Conservation (phyloP, 179 eudicot species). For the Beta macrorhiza region DNA sequence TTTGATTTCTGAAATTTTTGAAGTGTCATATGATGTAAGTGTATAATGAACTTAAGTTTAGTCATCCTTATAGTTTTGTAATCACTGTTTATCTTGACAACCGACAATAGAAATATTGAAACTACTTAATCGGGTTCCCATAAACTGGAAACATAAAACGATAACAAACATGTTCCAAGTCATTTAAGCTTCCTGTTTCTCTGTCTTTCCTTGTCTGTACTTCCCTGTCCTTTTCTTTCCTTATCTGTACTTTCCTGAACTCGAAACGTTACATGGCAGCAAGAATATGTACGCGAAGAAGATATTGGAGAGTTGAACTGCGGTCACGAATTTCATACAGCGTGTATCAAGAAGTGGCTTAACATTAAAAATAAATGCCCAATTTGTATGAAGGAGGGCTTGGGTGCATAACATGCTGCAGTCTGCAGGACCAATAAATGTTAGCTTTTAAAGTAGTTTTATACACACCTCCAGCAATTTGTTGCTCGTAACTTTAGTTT, state of each 20-base stretch:
- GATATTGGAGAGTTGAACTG: constrained; percentile 23
- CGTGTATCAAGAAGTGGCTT: constrained; percentile 27
- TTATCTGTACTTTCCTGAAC: background rate
- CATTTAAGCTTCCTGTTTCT: too few species aligned
- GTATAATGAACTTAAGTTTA: too few species aligned
- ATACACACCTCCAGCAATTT: background rate
- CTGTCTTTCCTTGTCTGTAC: background rate
- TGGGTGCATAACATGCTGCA: background rate
- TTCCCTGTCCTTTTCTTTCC: background rate
- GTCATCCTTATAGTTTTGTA: too few species aligned
- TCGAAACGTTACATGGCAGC: constrained; percentile 13
- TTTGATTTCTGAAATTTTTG: too few species aligned
- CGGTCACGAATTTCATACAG: constrained; percentile 30
- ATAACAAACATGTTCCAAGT: too few species aligned
- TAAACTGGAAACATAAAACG: too few species aligned
- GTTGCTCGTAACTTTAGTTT: background rate
- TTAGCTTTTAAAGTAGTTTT: background rate
- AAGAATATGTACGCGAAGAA: constrained; percentile 21
- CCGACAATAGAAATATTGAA: too few species aligned
- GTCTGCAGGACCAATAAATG: background rate
- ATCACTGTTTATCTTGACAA: too few species aligned
- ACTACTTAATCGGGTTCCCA: too few species aligned
- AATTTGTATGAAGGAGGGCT: constrained; percentile 16
- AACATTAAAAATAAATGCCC: constrained; percentile 23
- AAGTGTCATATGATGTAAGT: too few species aligned